Base-by-base conservation (phyloP, 176 grass and related monocot genomes). In the Oryza officinalis region DNA sequence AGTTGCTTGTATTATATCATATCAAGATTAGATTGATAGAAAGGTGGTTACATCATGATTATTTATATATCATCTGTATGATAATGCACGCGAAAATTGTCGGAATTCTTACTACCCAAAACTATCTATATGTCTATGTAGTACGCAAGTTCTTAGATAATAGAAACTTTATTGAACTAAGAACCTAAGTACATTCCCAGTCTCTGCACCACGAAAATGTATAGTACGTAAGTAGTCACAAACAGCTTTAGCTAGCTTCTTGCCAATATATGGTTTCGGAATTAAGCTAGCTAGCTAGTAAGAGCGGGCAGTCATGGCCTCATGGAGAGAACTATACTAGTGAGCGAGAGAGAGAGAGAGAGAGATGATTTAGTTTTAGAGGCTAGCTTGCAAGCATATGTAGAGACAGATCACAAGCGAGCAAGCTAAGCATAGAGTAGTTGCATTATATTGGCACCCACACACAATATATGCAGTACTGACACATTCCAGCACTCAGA, bases 381-480 rank as follows among this genome's bases (percentile, higher is more conserved):
- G 52, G 63, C 63, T 13, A 13, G 13, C 8, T 41, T 5, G 15
- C 15, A 45, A 13, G 43, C 40, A 41, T 45, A 50, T n/a, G 20
- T 57, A 57, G 27, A 66, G 64, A 32, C 13, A 66, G 27, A 30
- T 66, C 64, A 66, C 64, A 37, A 38, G 66, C 28, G 20, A 20
- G 50, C 4, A 20, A 13, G 32, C 32, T 18, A 50, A 11, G 10
- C 47, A 49, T 10, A 47, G 45, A 10, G 13, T 17, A 15, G 17
- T 33, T 61, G 57, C 57, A 61, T 49, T 57, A 22, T 22, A 57
- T 69, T 38, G 67, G 33, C 80, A 81, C 79, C 79, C 44, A 81
- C 79, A 69, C 79, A 37, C 47, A 81, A 81, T 71, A 81, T 71
- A 81, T 81, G 80, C 67, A 72, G 37, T 38, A 4, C 80, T 81